These are phyloP conservation scores for Abrus pulchellus DNA, from an alignment of 306 rosid species.

Conservation along the genomic window DNA sequence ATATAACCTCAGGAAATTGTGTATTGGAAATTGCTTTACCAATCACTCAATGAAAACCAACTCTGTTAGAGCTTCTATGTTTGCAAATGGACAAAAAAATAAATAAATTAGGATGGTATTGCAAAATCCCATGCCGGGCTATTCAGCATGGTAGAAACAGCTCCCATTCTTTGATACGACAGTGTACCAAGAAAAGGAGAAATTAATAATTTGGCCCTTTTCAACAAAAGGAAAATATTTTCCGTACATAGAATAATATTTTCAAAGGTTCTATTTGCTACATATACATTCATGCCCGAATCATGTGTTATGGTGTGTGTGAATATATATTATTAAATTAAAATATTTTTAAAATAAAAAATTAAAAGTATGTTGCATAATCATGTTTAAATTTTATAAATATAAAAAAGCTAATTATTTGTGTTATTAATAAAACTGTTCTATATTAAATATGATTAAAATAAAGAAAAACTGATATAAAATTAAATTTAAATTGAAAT, in stretches of 20 bases:
- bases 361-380: too few relatives aligned
- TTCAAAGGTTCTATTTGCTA: not conserved
- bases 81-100: not conserved
- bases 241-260: not conserved
- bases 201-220: not conserved
- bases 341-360: too few relatives aligned
- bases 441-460: too few relatives aligned
- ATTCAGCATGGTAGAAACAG: not conserved
- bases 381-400: too few relatives aligned
- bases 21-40: not conserved
- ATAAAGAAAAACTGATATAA: too few relatives aligned
- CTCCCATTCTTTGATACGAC: not conserved
- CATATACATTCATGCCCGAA: not conserved
- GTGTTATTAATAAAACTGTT: too few relatives aligned
- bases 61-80: not conserved
- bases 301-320: not conserved
- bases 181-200: not conserved
- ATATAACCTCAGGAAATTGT: not conserved
- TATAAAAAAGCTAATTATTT: too few relatives aligned
- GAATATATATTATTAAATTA: too few relatives aligned
- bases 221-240: not conserved
- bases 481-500: too few relatives aligned
- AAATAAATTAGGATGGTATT: not conserved
- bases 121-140: constrained; percentile 2
- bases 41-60: not conserved